Conservation (phyloP, 768 basidiomycete genomes). For the Tricholoma saponaceum region DNA sequence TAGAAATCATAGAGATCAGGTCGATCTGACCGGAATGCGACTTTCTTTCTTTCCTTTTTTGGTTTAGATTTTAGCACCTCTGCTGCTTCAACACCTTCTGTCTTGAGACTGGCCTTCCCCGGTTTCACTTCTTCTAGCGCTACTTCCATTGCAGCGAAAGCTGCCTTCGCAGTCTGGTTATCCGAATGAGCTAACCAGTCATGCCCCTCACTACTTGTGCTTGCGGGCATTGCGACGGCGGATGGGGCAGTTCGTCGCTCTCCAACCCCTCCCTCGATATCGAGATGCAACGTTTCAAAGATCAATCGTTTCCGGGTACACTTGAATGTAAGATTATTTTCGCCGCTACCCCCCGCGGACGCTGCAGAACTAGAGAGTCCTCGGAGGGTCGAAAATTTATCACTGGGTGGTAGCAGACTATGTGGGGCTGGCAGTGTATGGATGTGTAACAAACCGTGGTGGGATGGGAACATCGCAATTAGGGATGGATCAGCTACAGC, state of each 20-base stretch:
- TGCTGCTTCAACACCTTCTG: slow-evolving; percentile 8
- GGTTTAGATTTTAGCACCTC: slow-evolving; percentile 19
- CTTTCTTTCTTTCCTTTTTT: slow-evolving; percentile 60
- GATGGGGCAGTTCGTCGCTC: slow-evolving; percentile 65
- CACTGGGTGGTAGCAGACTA: slow-evolving; percentile 72
- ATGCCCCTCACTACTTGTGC: slow-evolving; percentile 11
- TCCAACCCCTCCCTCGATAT: slow-evolving; percentile 79
- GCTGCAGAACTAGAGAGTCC: slow-evolving; percentile 61
- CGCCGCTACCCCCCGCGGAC: slow-evolving; percentile 64
- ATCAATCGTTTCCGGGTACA: slow-evolving; percentile 84
- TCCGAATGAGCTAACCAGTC: slow-evolving; percentile 1
- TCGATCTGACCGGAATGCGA: slow-evolving; percentile 62
- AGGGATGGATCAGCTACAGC: slow-evolving; percentile 73
- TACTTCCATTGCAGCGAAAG: slow-evolving; percentile 37
- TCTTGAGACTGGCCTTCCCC: slow-evolving; percentile 2
- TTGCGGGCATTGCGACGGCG: slow-evolving; percentile 13
- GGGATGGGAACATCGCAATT: slow-evolving; percentile 67
- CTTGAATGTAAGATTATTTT: slow-evolving; percentile 95
- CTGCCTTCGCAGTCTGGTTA: slow-evolving; percentile 13
- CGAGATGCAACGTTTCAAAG: slow-evolving; percentile 88
- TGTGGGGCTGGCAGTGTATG: slow-evolving; percentile 73
- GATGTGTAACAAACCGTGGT: slow-evolving; percentile 83
- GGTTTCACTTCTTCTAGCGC: slow-evolving; percentile 34
- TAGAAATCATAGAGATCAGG: slow-evolving; percentile 76
- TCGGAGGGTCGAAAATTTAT: slow-evolving; percentile 78